Conservation (phyloP, 148 eudicot species). For the Cornus kousa region DNA sequence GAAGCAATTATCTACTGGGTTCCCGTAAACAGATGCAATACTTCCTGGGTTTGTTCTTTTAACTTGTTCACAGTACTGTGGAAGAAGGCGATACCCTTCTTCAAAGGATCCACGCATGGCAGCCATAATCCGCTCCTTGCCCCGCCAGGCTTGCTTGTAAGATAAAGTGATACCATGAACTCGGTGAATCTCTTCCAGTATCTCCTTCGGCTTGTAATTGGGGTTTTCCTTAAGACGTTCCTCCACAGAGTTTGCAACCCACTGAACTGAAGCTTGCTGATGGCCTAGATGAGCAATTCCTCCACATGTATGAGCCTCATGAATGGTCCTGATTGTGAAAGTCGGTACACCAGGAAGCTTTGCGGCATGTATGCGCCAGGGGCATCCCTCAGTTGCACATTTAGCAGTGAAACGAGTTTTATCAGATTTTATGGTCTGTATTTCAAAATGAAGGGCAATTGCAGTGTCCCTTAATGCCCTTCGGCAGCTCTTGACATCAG, state of each 20-base stretch:
- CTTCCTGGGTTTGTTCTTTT: constrained; percentile 55
- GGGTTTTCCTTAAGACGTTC: constrained; percentile 52
- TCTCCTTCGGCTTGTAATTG: constrained; percentile 61
- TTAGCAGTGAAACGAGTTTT: constrained; percentile 61
- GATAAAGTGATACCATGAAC: constrained; percentile 59
- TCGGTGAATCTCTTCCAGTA: constrained; percentile 60
- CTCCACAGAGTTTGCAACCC: constrained; percentile 61
- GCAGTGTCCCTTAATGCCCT: constrained; percentile 57
- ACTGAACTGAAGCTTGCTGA: constrained; percentile 66
- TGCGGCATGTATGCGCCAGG: constrained; percentile 65
- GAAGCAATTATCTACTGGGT: constrained; percentile 43
- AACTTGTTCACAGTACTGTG: constrained; percentile 57
- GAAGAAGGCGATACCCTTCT: constrained; percentile 60
- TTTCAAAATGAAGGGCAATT: constrained; percentile 61
- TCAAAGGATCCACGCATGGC: constrained; percentile 65
- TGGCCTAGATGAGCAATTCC: constrained; percentile 57
- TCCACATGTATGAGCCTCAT: constrained; percentile 47
- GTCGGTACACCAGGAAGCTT: constrained; percentile 53
- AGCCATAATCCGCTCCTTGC: constrained; percentile 66
- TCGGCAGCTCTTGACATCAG: constrained; percentile 54
- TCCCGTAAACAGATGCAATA: constrained; percentile 55
- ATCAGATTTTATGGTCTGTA: constrained; percentile 59
- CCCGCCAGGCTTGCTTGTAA: constrained; percentile 70
- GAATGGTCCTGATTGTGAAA: constrained; percentile 51
- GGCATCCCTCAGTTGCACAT: constrained; percentile 57